Conservation (phyloP, 2,329 filamentous ascomycete genomes). For the Colletotrichum orchidophilum region DNA sequence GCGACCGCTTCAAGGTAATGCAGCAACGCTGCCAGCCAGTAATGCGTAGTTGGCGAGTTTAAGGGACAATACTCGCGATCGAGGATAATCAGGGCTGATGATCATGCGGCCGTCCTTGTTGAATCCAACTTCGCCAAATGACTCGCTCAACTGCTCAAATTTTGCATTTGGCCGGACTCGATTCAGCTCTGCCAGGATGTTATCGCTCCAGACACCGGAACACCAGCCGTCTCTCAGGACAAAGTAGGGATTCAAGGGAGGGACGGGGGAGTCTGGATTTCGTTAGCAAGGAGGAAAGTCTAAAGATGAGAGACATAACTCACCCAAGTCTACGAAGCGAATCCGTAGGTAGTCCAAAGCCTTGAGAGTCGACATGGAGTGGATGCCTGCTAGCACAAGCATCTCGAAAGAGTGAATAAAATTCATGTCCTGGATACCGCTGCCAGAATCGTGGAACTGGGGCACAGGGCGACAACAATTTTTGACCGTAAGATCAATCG, state of each 20-base stretch:
- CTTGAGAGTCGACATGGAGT: constrained; percentile 66
- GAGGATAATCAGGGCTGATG: constrained; percentile 64
- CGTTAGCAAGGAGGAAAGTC: constrained; percentile 35
- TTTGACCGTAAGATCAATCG: constrained; percentile 77
- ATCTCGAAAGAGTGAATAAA: constrained; percentile 79
- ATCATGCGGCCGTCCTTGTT: constrained; percentile 68
- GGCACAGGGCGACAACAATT: constrained; percentile 72
- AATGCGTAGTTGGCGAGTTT: constrained; percentile 67
- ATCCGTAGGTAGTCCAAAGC: constrained; percentile 73
- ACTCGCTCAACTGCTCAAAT: constrained; percentile 72
- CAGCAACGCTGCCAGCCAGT: constrained; percentile 41
- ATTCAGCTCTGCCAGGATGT: constrained; percentile 69
- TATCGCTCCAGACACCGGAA: constrained; percentile 77
- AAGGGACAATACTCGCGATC: constrained; percentile 62
- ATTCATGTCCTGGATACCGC: constrained; percentile 75
- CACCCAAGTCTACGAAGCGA: constrained; percentile 78
- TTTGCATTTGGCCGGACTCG: constrained; percentile 65
- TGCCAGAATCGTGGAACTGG: constrained; percentile 70
- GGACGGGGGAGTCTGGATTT: constrained; percentile 70
- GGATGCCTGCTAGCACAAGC: constrained; percentile 71
- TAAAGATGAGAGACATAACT: constrained; percentile 35
- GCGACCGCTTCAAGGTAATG: constrained; percentile 9
- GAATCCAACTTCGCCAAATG: constrained; percentile 67
- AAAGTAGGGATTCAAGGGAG: constrained; percentile 78
- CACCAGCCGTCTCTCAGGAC: constrained; percentile 68